Evolutionary conservation across 2,329 filamentous ascomycete species (phyloP).

Genomic region (Penicillium sp.): DNA sequence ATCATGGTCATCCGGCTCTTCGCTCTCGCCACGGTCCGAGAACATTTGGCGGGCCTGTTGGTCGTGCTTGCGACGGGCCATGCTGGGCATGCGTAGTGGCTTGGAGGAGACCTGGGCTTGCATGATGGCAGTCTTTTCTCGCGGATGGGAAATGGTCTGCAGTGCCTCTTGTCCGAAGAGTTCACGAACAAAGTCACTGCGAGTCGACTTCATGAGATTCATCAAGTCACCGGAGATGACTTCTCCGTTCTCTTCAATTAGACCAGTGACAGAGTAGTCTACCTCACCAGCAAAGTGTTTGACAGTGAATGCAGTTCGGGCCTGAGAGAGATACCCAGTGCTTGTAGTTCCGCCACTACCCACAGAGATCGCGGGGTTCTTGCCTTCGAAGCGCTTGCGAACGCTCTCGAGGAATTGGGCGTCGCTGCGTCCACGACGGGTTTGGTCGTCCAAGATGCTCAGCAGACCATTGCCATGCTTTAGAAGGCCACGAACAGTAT

Average conservation of each 20-base stretch:
- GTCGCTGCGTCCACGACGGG: conserved; percentile 83
- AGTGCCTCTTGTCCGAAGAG: conserved; percentile 96
- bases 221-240: conserved; percentile 94
- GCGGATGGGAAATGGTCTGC: conserved; percentile 89
- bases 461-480: conserved; percentile 92
- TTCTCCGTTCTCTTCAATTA: conserved; percentile 95
- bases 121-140: conserved; percentile 87
- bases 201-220: conserved; percentile 86
- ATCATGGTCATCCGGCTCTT: conserved; percentile 47
- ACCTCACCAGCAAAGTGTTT: conserved; percentile 97
- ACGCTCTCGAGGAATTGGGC: conserved; percentile 88
- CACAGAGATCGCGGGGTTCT: conserved; percentile 86
- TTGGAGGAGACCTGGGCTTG: conserved; percentile 96
- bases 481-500: conserved; percentile 86
- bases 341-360: conserved; percentile 76
- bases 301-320: conserved; percentile 80
- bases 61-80: conserved; percentile 77
- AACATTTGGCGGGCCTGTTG: conserved; percentile 51
- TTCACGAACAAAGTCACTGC: conserved; percentile 83
- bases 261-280: conserved; percentile 83
- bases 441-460: conserved; percentile 95
- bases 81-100: conserved; percentile 87
- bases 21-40: conserved; percentile 36
- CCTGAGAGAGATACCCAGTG: conserved; percentile 84
- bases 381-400: conserved; percentile 89